Percentiles rank a stretch among this genome's conserved stretches.
Evolutionary conservation across 2,329 filamentous ascomycete genomes (phyloP).

Genomic region (Alternaria sp.): DNA sequence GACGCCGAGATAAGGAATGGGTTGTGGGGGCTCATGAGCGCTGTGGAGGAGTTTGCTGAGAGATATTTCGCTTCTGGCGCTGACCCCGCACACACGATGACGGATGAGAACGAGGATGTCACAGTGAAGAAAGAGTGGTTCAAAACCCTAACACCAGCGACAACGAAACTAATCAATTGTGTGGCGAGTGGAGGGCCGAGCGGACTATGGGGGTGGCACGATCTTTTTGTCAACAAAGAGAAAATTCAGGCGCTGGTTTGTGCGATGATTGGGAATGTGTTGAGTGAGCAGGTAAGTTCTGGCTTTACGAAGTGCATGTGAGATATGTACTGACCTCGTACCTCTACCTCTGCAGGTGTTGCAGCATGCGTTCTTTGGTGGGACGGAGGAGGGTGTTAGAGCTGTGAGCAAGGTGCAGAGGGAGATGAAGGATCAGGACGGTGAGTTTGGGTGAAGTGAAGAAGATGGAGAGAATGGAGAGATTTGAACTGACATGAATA

Average conservation of each 20-base stretch:
- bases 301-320: too few species aligned
- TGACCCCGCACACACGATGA: background rate
- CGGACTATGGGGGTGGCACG: conserved; percentile 30
- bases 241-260: conserved; percentile 32
- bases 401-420: conserved; percentile 7
- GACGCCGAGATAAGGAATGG: conserved; percentile 38
- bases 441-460: conserved; percentile 25
- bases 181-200: conserved; percentile 34
- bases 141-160: conserved; percentile 9
- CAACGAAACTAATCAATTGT: conserved; percentile 30
- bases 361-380: conserved; percentile 35
- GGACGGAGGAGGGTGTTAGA: conserved; percentile 1
- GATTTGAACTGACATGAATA: background rate
- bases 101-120: background rate
- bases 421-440: conserved; percentile 22
- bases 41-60: conserved; percentile 8
- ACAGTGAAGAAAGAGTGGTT: background rate
- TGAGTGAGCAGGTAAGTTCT: conserved; percentile 29
- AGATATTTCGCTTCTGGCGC: background rate
- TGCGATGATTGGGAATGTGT: conserved; percentile 38
- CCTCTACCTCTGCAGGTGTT: conserved; percentile 19
- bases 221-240: conserved; percentile 25
- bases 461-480: conserved; percentile 26
- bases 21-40: conserved; percentile 19
- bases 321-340: too few species aligned